phyloP scores from a whole-genome alignment of 2,329 filamentous ascomycete genomes.

The Diaporthe aspalathi region DNA sequence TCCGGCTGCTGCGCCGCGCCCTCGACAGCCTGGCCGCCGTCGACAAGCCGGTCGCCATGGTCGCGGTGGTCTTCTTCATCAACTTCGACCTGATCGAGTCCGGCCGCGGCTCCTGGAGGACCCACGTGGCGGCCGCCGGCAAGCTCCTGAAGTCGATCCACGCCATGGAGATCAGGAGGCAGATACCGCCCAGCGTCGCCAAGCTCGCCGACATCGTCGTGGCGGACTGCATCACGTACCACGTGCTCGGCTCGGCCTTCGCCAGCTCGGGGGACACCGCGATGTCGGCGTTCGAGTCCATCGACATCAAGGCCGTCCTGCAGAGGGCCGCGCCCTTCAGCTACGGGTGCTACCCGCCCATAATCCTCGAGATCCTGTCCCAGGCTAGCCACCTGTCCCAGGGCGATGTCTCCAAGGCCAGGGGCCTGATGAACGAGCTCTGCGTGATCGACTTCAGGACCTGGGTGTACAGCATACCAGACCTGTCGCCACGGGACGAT shows the following conservation, averaged over 20 bases:
- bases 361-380: slow-evolving; percentile 57
- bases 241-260: slow-evolving; percentile 59
- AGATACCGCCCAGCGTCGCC: slow-evolving; percentile 44
- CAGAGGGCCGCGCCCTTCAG: slow-evolving; percentile 56
- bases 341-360: slow-evolving; percentile 60
- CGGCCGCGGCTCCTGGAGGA: slow-evolving; percentile 41
- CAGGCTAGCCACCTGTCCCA: slow-evolving; percentile 55
- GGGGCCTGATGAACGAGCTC: slow-evolving; percentile 52
- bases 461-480: slow-evolving; percentile 54
- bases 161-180: slow-evolving; percentile 19
- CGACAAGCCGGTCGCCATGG: slow-evolving; percentile 51
- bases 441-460: slow-evolving; percentile 53
- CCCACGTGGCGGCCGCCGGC: slow-evolving; percentile 58
- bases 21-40: slow-evolving; percentile 52
- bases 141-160: slow-evolving; percentile 56
- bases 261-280: slow-evolving; percentile 43
- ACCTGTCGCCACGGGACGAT: slow-evolving; percentile 50
- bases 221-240: slow-evolving; percentile 62
- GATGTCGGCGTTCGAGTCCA: slow-evolving; percentile 50
- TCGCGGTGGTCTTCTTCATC: slow-evolving; percentile 61
- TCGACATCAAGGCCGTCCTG: slow-evolving; percentile 53
- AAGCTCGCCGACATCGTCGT: slow-evolving; percentile 58
- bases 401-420: slow-evolving; percentile 44
- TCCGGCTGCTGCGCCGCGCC: slow-evolving; percentile 55
- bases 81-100: slow-evolving; percentile 59